These are phyloP conservation scores for Paraphaeosphaeria minitans DNA, from an alignment of 2,329 filamentous ascomycete genomes.

Conservation along the genomic window DNA sequence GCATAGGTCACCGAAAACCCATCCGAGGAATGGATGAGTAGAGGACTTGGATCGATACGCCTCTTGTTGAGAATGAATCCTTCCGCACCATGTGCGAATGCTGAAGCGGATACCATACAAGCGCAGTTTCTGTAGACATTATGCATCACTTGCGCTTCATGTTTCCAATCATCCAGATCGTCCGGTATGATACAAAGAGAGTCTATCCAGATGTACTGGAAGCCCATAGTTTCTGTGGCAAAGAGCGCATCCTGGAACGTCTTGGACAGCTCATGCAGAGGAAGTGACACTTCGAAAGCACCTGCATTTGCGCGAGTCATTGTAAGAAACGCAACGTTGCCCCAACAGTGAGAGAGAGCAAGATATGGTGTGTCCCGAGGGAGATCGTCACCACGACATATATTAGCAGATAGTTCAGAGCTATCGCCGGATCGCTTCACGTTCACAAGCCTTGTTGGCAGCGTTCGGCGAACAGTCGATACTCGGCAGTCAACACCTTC, in stretches of 20 bases:
- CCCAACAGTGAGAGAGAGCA: conserved; percentile 12
- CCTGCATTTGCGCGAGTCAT: background rate
- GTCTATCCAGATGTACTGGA: conserved; percentile 6
- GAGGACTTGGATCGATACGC: background rate
- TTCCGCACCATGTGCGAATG: background rate
- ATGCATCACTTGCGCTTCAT: conserved; percentile 13
- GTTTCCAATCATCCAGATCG: conserved; percentile 12
- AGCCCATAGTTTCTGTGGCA: background rate
- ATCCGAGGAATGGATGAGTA: no score
- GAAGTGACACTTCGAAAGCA: background rate
- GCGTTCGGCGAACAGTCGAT: no score
- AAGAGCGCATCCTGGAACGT: conserved; percentile 4
- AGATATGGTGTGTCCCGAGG: conserved; percentile 5
- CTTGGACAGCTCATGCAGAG: background rate
- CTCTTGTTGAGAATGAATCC: background rate
- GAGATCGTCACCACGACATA: background rate
- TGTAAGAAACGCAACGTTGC: conserved; percentile 2
- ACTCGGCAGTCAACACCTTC: background rate
- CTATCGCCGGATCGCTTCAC: background rate
- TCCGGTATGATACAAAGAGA: conserved; percentile 12
- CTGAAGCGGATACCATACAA: conserved; percentile 13
- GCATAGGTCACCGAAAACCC: no score
- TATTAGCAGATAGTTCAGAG: background rate
- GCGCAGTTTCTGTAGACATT: conserved; percentile 9
- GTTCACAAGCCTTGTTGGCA: background rate